Base-by-base conservation (phyloP, 148 eudicot species). In the Agrostemma githago region DNA sequence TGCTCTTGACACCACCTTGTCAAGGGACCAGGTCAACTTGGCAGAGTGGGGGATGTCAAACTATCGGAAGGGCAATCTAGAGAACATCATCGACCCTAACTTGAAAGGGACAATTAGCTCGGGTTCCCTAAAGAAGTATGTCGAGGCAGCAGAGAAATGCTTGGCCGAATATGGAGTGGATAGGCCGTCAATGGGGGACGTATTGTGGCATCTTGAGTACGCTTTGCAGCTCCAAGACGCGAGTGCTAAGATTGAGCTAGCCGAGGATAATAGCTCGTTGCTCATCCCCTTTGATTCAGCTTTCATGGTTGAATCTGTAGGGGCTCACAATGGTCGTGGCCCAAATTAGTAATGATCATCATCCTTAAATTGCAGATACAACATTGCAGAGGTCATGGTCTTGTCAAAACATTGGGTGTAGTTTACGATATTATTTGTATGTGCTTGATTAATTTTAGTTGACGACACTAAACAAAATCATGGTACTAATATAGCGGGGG, bases 61-160 rank as follows among this genome's bases (percentile, higher is more conserved):
- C 21, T 81, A 86, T 67, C 67, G 87, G 39, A 89, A 86, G 62
- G 92, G 92, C 1, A 57, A 54, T 21, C 75, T 83, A 0, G 81
- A 79, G 63, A 82, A 82, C 68, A 86, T 86, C 8, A 74, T 86
- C 0, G 92, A 89, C 66, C 89, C 86, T 12, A 77, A 68, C 41
- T 77, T 86, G 63, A 70, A 73, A 51, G 88, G 92, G 12, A 80
- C 68, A 4, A 82, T 88, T 6, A 74, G 61, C 66, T 34, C 85
- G 0, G 81, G 73, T 4, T 86, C 88, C 3, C 43, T 86, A 46
- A 85, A 77, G 76, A 88, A 88, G 74, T 88, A 73, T n/a, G 77
- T 82, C 2, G 92, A 88, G 72, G 87, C 89, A 9, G 92, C 92
- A 0, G 92, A 88, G 85, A 88, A 88, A 63, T 88, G 92, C 42